Base-by-base conservation (phyloP, 73 alveolate species). In the Tetrahymena elliotti region DNA sequence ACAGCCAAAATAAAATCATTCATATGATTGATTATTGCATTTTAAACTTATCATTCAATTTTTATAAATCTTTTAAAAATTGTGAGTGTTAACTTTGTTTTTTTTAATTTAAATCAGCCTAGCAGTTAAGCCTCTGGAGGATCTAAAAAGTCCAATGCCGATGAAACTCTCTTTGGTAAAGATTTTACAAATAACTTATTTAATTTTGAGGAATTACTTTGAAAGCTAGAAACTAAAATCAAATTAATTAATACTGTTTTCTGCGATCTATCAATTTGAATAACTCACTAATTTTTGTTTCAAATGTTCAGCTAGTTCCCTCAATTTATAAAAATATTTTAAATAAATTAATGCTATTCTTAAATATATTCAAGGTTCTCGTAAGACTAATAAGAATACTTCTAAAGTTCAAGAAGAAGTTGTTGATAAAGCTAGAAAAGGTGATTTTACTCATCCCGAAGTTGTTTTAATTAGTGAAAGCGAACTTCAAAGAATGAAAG, bases 401-500 rank as follows among this genome's bases (percentile, higher is more conserved):
- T 84, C 53, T 4, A 94, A 94, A 12, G 94, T 83, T 27, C 93
- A 94, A 40, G 93, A 84, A 94, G 41, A 41, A 27, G 68, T 94
- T 94, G 93, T 52, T 84, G 83, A 94, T 35, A 84, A 40, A 84
- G 96, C 92, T 33, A 84, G 96, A 68, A 88, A 41, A 39, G 96
- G 96, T 52, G 95, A 94, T 92, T 52, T 94, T 13, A 18, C 95
- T 52, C 93, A 94, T 92, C 96, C 96, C 8, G 96, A 94, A 36
- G 96, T 94, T 15, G 95, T 94, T 83, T 53, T 94, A n/a, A 34
- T 94, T 24, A 95, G 96, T 16, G 96, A 94, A 84, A 54, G 84
- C 41, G 96, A 94, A 92, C 83, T 94, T 36, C 39, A 94, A 53
- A 94, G 96, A 88, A 94, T 94, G 96, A 94, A 94, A 39, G 96